Evolutionary conservation across 208 protist genomes (phyloP), one percentile per base, ranked within the genome.

Genomic region (Novymonas esmeraldas): DNA sequence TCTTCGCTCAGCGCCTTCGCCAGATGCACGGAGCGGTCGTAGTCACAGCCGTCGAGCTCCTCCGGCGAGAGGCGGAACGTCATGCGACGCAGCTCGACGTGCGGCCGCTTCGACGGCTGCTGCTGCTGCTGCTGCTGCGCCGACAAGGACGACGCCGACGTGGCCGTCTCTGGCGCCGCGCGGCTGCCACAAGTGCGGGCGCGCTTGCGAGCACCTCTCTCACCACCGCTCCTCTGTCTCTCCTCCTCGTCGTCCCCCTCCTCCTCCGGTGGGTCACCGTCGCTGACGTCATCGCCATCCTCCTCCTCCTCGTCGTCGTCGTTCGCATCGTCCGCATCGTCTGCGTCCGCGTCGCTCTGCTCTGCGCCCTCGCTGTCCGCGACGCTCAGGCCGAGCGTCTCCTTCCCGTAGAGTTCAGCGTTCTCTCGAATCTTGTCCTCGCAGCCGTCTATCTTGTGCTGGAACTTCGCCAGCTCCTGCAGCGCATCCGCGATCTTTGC

Each of bases 1-100:
- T 98, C 91, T 50, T 94, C 85, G 36, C 82, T 96, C 31, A 97
- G 81, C 31, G 85, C 76, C 66, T 94, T 94, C 13, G 94, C 95
- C 9, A 95, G 79, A 52, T 95, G 85, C 49, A 97, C 80, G 36
- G 93, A 90, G 22, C 81, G 79, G 34, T 95, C 82, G 36, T 90
- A 92, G 70, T 97, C 88, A 50, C 95, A 90, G 16, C 59, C 63
- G 20, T 66, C 76, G 16, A 98, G 62, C 65, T 96, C 81, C 20
- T 95, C 95, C 2, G 78, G 58, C 4, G 72, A 62, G 48, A 95
- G 80, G 7, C 73, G 67, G 56, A 95, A 94, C 16, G 78, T 72
- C 76, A 93, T 90, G 3, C 29, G 50, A 2, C 57, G 64, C 29
- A 93, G 57, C 29, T 93, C 79, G 2, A 62, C 67, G 18, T 56